These are phyloP conservation scores for Ulmus americana DNA, from an alignment of 331 rosid genomes.

Conservation along the genomic window DNA sequence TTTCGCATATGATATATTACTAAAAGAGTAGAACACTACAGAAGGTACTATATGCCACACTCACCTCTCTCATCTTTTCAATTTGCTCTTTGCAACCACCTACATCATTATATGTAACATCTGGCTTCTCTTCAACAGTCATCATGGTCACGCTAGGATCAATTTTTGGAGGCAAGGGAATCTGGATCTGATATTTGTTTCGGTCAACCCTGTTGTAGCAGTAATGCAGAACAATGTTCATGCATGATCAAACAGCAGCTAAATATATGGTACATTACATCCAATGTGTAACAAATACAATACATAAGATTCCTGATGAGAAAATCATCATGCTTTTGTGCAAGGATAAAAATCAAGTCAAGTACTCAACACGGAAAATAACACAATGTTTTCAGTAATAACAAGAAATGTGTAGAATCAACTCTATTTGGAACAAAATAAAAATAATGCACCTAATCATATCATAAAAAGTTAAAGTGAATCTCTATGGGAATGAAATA, in stretches of 20 bases:
- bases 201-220: constrained; percentile 72
- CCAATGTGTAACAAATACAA: background rate
- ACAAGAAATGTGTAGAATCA: too few species aligned
- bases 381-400: too few species aligned
- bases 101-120: constrained; percentile 89
- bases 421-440: too few species aligned
- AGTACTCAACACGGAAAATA: too few species aligned
- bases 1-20: background rate
- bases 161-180: constrained; percentile 88
- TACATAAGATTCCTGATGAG: background rate
- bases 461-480: background rate
- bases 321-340: too few species aligned
- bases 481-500: constrained; percentile 5
- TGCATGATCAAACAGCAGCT: background rate
- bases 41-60: constrained; percentile 8
- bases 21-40: background rate
- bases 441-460: background rate
- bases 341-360: too few species aligned
- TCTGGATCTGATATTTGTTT: constrained; percentile 94
- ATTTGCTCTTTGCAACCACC: constrained; percentile 92
- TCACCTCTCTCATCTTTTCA: constrained; percentile 83
- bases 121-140: constrained; percentile 92
- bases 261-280: too few species aligned
- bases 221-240: constrained; percentile 8
- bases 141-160: constrained; percentile 91